These are phyloP conservation scores for Capsicum baccatum DNA, from an alignment of 257 asterid genomes.

Conservation along the genomic window DNA sequence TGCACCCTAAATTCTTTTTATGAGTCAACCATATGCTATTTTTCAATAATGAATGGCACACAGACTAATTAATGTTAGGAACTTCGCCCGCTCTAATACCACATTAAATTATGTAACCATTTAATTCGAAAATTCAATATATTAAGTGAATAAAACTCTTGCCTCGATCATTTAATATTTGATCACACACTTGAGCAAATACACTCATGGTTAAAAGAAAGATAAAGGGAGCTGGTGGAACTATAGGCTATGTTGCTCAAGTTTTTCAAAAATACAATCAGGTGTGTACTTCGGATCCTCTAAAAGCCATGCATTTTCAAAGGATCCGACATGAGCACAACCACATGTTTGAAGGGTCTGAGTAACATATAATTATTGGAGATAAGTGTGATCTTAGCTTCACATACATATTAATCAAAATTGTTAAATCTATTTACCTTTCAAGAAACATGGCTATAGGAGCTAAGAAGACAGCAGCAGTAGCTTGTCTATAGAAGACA, in stretches of 20 bases:
- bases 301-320: not conserved
- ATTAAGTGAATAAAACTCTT: not conserved
- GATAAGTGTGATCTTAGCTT: not conserved
- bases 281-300: not conserved
- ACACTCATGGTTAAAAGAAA: not conserved
- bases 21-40: not conserved
- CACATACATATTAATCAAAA: not conserved
- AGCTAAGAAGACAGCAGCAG: constrained; percentile 72
- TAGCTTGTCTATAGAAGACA: constrained; percentile 84
- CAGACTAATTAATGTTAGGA: not conserved
- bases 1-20: not conserved
- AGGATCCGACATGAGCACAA: not conserved
- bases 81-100: not conserved
- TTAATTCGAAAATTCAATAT: not conserved
- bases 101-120: not conserved
- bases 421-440: constrained; percentile 44
- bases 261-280: not conserved
- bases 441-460: constrained; percentile 67
- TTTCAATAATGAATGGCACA: not conserved
- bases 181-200: not conserved
- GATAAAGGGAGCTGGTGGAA: not conserved
- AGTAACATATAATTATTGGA: not conserved
- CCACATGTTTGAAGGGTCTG: not conserved
- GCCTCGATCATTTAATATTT: not conserved
- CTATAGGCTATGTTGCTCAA: not conserved